Evolutionary conservation across 805 yeast species (phyloP).

Genomic region (Kazachstania bromeliacearum): DNA sequence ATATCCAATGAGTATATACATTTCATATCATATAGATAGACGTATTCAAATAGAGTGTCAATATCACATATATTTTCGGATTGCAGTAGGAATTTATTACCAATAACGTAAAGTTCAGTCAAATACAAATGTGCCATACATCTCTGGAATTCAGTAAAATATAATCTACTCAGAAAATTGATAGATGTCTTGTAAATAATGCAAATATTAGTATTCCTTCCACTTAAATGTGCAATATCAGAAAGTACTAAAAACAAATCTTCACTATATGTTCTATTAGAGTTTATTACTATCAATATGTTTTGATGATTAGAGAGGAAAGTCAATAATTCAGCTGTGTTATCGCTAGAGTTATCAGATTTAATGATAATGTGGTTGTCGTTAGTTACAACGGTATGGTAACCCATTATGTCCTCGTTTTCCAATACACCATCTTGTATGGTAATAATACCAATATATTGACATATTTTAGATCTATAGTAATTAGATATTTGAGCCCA

Average conservation of each 20-base stretch:
- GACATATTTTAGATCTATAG: slow-evolving; percentile 9
- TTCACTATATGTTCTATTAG: slow-evolving; percentile 19
- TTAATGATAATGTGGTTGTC: slow-evolving; percentile 9
- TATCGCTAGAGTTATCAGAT: slow-evolving; percentile 8
- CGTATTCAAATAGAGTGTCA: slow-evolving; percentile 17
- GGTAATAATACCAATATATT: slow-evolving; percentile 18
- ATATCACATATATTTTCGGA: slow-evolving; percentile 16
- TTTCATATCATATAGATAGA: slow-evolving; percentile 15
- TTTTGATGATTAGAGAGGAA: slow-evolving; percentile 10
- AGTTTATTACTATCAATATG: slow-evolving; percentile 16
- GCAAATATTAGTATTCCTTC: slow-evolving; percentile 12
- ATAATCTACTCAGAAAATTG: slow-evolving; percentile 22
- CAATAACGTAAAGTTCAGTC: slow-evolving; percentile 22
- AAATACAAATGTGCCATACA: slow-evolving; percentile 7
- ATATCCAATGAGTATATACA: slow-evolving; percentile 18
- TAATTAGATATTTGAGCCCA: slow-evolving; percentile 17
- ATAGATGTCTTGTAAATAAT: slow-evolving; percentile 16
- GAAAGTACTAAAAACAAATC: slow-evolving; percentile 11
- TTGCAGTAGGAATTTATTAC: slow-evolving; percentile 5
- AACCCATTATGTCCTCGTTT: slow-evolving; percentile 8
- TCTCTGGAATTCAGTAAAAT: slow-evolving; percentile 17
- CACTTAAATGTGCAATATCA: slow-evolving; percentile 8
- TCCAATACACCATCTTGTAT: slow-evolving; percentile 11
- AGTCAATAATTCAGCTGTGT: not conserved
- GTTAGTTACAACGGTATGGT: slow-evolving; percentile 8